Percentiles rank a stretch among this genome's conserved stretches.
Conservation (phyloP, 164 flowering plant species). For the Sedum album region DNA sequence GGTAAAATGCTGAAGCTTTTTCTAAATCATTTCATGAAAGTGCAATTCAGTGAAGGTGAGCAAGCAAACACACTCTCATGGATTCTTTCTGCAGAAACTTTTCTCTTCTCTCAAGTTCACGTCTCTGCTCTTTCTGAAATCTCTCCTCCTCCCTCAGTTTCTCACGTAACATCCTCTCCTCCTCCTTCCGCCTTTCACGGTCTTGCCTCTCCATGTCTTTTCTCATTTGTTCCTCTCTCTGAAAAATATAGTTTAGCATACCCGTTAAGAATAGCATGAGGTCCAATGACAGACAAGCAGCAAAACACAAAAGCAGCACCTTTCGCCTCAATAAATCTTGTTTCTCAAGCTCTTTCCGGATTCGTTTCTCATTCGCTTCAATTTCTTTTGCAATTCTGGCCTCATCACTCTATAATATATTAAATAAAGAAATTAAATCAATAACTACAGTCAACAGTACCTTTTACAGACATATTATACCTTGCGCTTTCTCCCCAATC, state of each 20-base stretch:
- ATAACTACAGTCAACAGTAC: background rate
- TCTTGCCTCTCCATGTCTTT: slow-evolving; percentile 91
- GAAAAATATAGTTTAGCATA: background rate
- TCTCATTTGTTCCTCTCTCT: slow-evolving; percentile 89
- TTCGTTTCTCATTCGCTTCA: slow-evolving; percentile 84
- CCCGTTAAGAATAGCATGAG: background rate
- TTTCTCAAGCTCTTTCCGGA: slow-evolving; percentile 81
- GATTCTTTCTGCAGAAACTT: slow-evolving; percentile 70
- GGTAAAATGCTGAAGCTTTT: background rate
- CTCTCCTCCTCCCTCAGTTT: slow-evolving; percentile 84
- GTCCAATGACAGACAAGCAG: background rate
- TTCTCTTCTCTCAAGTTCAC: slow-evolving; percentile 82
- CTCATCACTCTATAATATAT: slow-evolving; percentile 57
- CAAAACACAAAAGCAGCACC: slow-evolving; percentile 23
- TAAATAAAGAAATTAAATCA: background rate
- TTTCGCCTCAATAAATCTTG: slow-evolving; percentile 79
- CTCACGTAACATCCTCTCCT: slow-evolving; percentile 83
- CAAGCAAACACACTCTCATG: slow-evolving; percentile 42
- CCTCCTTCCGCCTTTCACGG: slow-evolving; percentile 87
- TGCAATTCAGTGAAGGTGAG: background rate
- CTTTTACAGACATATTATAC: slow-evolving; percentile 22
- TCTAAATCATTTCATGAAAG: background rate
- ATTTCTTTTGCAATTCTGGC: slow-evolving; percentile 75
- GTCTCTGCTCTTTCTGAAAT: slow-evolving; percentile 69
- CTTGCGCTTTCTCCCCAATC: slow-evolving; percentile 77